Conservation (phyloP, 495 filamentous ascomycete genomes). For the Xylaria venustula region DNA sequence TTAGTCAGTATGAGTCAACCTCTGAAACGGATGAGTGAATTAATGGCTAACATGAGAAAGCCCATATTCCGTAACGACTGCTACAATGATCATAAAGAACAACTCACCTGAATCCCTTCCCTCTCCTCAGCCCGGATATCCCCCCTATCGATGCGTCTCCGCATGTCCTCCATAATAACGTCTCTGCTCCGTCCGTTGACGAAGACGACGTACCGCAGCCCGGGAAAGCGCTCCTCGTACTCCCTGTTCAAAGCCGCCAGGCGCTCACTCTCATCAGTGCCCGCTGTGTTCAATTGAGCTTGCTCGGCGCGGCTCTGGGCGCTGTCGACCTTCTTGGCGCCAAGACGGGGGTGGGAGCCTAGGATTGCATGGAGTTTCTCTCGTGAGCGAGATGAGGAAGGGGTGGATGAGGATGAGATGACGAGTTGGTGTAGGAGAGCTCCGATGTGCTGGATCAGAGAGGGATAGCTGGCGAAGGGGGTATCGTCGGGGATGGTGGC, state of each 20-base stretch:
- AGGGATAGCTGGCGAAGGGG: slow-evolving; percentile 16
- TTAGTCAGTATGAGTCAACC: background rate
- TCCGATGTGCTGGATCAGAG: slow-evolving; percentile 21
- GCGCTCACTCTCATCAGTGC: slow-evolving; percentile 51
- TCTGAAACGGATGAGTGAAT: background rate
- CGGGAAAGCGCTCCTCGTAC: slow-evolving; percentile 82
- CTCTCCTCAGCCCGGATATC: slow-evolving; percentile 65
- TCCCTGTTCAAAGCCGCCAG: slow-evolving; percentile 67
- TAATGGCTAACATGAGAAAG: too few relatives aligned
- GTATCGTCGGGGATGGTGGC: slow-evolving; percentile 4
- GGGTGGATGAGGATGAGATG: background rate
- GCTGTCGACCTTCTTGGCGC: slow-evolving; percentile 68
- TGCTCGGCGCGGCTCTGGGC: slow-evolving; percentile 78
- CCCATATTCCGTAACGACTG: too few relatives aligned
- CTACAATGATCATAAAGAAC: too few relatives aligned
- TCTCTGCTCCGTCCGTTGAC: slow-evolving; percentile 77
- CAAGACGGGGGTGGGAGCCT: slow-evolving; percentile 84
- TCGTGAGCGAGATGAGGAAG: slow-evolving; percentile 2
- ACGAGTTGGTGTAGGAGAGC: slow-evolving; percentile 16
- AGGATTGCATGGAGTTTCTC: slow-evolving; percentile 60
- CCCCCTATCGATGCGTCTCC: slow-evolving; percentile 65
- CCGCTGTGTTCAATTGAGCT: slow-evolving; percentile 56
- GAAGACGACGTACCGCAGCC: slow-evolving; percentile 88
- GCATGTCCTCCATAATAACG: slow-evolving; percentile 84
- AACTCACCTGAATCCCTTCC: slow-evolving; percentile 70